phyloP scores from a whole-genome alignment of 352 stramenopile genomes.

The Globisporangium spiculum region DNA sequence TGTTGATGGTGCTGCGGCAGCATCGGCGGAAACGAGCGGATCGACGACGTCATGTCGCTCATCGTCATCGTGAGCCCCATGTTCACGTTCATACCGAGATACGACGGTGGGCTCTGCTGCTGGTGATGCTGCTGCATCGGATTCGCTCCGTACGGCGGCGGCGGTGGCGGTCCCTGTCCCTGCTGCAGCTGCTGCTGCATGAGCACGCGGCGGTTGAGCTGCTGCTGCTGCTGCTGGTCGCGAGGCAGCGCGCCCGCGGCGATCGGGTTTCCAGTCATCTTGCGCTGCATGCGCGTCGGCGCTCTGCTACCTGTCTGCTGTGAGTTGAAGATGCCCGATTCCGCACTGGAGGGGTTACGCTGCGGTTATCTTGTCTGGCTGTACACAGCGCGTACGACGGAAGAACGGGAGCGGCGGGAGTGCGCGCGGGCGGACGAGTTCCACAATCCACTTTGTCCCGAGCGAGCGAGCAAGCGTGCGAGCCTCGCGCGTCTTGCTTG shows the following conservation, averaged over 20 bases:
- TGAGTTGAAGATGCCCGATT: slow-evolving; percentile 3
- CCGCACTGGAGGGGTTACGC: background rate
- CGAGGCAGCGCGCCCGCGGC: slow-evolving; percentile 6
- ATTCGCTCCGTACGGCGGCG: background rate
- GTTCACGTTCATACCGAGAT: slow-evolving; percentile 21
- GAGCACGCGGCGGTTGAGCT: slow-evolving; percentile 4
- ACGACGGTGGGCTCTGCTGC: slow-evolving; percentile 21
- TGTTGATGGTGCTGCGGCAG: slow-evolving; percentile 18
- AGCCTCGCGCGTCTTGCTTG: background rate
- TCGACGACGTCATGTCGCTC: slow-evolving; percentile 27
- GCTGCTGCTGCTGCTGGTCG: slow-evolving; percentile 14
- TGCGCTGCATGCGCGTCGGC: slow-evolving; percentile 13
- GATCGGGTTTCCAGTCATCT: slow-evolving; percentile 13
- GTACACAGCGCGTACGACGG: background rate
- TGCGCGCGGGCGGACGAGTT: background rate
- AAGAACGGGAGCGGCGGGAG: background rate
- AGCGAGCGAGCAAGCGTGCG: background rate
- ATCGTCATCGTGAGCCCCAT: slow-evolving; percentile 24
- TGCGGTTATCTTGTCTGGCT: background rate
- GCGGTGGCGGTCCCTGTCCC: background rate
- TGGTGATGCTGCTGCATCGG: slow-evolving; percentile 16
- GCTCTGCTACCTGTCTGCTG: slow-evolving; percentile 1
- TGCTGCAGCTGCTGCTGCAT: slow-evolving; percentile 7
- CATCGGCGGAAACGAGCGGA: slow-evolving; percentile 24
- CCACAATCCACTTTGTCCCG: background rate